Base-by-base conservation (phyloP, 176 grass and related monocot species). In the Phoenix dactylifera region DNA sequence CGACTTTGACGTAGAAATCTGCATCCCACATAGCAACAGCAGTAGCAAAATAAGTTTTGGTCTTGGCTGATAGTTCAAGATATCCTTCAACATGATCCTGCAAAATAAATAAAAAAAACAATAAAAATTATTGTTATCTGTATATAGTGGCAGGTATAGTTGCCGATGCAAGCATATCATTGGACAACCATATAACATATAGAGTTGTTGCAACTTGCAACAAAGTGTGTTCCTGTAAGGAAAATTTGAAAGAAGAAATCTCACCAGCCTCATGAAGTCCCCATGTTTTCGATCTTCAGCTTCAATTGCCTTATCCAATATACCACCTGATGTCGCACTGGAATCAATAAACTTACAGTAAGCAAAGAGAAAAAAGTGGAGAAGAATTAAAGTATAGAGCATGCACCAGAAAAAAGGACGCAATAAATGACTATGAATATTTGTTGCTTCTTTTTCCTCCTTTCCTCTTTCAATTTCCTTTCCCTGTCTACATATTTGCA, bases 71-170 rank as follows among this genome's bases (percentile, higher is more conserved):
- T 63, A 63, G 49, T 49, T 63, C 60, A 6, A 63, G 60, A 49
- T 63, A 63, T 18, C 60, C 60, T 63, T 63, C 60, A 19, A 63
- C 35, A 49, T 63, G 60, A 22, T 63, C 60, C 60, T 63, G 35
- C 9, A 63, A 63, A 49, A 6, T 14, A 44, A 44, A 39, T 39
- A 7, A 32, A 32, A 39, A 39, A 39, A 12, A 0, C 0, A 12
- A 44, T 44, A 44, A 44, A 44, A 14, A 44, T 14, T 44, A 44
- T 44, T 44, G 35, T 14, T 44, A 12, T 44, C 9, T 9, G 7
- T 39, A 10, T 59, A 26, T 26, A 29, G 7, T 1, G 15, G 30
- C 15, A 59, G 24, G 57, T 59, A n/a, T 60, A 18, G 3, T 15
- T 26, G 7, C 7, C 28, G 9, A 59, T 4, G 35, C 1, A 12